A percentile compares a stretch with the other conserved stretches of the same genome.
phyloP scores from a whole-genome alignment of 495 filamentous ascomycete species.

The Hyaloscypha variabilis region DNA sequence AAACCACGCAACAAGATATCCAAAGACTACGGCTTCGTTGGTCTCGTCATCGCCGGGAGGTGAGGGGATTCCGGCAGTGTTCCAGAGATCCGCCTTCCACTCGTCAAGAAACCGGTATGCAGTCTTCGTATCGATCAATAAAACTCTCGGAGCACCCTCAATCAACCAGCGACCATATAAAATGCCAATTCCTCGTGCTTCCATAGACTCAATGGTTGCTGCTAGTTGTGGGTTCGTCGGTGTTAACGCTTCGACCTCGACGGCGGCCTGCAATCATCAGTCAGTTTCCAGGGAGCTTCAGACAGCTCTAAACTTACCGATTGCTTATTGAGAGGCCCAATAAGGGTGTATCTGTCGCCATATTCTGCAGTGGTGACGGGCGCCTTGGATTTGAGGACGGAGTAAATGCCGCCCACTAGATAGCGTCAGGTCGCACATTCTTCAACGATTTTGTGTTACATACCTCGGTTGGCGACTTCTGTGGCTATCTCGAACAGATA shows the following conservation, averaged over 20 bases:
- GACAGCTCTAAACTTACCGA: conserved; percentile 60
- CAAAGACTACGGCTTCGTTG: conserved; percentile 96
- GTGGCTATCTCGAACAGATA: conserved; percentile 94
- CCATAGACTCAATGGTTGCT: conserved; percentile 86
- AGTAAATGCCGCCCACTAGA: conserved; percentile 96
- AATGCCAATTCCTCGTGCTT: conserved; percentile 84
- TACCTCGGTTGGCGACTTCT: conserved; percentile 94
- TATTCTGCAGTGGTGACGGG: conserved; percentile 97
- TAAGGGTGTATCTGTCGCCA: conserved; percentile 94
- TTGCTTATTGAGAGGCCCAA: conserved; percentile 88
- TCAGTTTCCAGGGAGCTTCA: conserved; percentile 21
- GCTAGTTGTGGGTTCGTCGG: conserved; percentile 80
- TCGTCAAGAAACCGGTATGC: conserved; percentile 90
- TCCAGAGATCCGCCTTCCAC: conserved; percentile 97
- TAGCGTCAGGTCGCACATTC: background rate
- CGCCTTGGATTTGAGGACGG: conserved; percentile 97
- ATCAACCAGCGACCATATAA: conserved; percentile 97
- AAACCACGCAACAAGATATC: conserved; percentile 97
- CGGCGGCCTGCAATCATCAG: conserved; percentile 65
- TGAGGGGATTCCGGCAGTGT: conserved; percentile 86
- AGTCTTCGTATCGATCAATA: conserved; percentile 93
- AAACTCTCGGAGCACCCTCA: conserved; percentile 89
- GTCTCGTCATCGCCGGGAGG: conserved; percentile 92
- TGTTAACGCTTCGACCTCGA: conserved; percentile 91
- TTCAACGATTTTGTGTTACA: conserved; percentile 26